Evolutionary conservation across 2,329 filamentous ascomycete genomes (phyloP).

Genomic region (Ophiostoma angusticollis): DNA sequence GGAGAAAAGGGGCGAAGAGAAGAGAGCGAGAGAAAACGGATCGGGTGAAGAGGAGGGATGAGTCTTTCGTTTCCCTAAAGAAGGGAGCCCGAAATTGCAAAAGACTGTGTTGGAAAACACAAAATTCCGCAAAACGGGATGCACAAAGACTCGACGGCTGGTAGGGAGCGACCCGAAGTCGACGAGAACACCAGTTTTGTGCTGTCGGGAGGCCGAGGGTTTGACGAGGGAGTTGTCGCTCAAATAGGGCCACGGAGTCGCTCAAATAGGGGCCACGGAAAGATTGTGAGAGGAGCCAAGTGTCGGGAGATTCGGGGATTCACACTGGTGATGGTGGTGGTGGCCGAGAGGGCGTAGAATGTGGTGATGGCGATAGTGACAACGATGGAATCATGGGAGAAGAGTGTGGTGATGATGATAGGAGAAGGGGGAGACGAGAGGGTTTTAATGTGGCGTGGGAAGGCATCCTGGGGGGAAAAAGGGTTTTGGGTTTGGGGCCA

Average conservation of each 20-base stretch:
- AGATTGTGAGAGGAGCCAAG: constrained; percentile 1
- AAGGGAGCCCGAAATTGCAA: neutral
- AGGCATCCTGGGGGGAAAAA: constrained; percentile 14
- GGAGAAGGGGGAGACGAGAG: constrained; percentile 11
- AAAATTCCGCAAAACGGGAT: too few relatives aligned
- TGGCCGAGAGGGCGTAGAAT: constrained; percentile 13
- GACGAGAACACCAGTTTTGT: too few relatives aligned
- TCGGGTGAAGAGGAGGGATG: neutral
- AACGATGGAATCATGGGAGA: constrained; percentile 3
- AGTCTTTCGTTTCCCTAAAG: too few relatives aligned
- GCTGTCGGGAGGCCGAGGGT: too few relatives aligned
- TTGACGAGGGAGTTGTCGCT: too few relatives aligned
- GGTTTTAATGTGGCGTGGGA: constrained; percentile 15
- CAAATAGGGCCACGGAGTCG: too few relatives aligned
- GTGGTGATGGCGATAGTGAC: constrained; percentile 1
- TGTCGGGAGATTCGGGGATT: too few relatives aligned
- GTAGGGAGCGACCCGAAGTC: too few relatives aligned
- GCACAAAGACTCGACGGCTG: too few relatives aligned
- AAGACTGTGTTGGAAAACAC: neutral
- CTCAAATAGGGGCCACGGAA: neutral
- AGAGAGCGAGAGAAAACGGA: neutral
- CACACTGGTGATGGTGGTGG: neutral
- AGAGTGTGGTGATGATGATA: constrained; percentile 11
- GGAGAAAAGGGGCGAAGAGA: neutral
- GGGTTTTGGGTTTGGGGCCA: constrained; percentile 16